Evolutionary conservation across 192 early-diverging fungal species (phyloP).

Genomic region (Backusella psychrophila): DNA sequence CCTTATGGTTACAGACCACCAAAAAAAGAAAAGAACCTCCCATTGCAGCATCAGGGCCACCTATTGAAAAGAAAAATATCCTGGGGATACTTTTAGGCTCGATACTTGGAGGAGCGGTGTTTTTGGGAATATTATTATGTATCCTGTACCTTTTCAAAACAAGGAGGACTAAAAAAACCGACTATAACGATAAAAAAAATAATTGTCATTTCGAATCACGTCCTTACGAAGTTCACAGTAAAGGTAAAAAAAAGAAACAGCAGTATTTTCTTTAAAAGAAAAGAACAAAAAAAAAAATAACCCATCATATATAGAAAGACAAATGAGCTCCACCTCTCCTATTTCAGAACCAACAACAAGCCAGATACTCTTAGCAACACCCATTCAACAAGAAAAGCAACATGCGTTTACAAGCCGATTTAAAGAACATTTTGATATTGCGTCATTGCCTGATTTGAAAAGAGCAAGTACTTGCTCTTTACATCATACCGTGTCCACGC

Average conservation of each 20-base stretch:
- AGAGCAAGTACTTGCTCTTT: neutral
- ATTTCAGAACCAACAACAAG: neutral
- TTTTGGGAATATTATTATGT: neutral
- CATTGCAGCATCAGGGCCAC: neutral
- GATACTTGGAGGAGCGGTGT: neutral
- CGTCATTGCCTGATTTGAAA: conserved; percentile 1
- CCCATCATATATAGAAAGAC: neutral
- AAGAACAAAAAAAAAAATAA: neutral
- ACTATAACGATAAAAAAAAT: neutral
- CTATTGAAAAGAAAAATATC: neutral
- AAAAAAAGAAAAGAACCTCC: neutral
- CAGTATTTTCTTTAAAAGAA: neutral
- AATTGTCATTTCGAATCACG: neutral
- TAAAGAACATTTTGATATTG: conserved; percentile 13
- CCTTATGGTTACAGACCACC: neutral
- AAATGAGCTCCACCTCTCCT: neutral
- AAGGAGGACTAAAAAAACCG: neutral
- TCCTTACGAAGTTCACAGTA: neutral
- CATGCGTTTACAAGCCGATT: neutral
- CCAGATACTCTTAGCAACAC: neutral
- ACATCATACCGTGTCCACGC: neutral
- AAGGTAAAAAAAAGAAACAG: neutral
- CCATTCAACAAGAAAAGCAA: neutral
- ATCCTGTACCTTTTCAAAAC: neutral
- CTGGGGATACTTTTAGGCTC: conserved; percentile 1